phyloP scores from a whole-genome alignment of 371 early-diverging fungal species.

The Entomophthora muscae region DNA sequence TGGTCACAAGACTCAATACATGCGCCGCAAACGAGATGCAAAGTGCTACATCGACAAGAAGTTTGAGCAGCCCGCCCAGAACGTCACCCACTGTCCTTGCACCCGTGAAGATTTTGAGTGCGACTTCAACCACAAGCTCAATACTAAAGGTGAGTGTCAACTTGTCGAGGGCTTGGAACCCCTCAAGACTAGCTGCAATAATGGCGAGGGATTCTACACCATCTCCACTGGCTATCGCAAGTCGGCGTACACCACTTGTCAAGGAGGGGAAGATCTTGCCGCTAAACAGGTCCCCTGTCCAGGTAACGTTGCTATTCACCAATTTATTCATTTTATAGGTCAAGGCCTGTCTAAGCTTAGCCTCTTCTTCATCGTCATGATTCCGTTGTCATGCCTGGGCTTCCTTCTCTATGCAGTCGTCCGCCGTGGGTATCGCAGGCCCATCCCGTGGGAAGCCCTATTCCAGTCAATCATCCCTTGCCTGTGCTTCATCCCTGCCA shows the following conservation, averaged over 20 bases:
- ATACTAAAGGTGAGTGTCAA: constrained; percentile 33
- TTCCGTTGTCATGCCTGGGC: background rate
- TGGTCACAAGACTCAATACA: constrained; percentile 34
- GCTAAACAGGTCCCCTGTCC: background rate
- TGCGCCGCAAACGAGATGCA: constrained; percentile 50
- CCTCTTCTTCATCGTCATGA: background rate
- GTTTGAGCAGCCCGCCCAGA: constrained; percentile 33
- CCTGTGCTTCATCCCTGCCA: constrained; percentile 1
- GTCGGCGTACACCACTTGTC: background rate
- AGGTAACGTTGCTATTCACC: background rate
- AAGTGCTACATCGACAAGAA: constrained; percentile 65
- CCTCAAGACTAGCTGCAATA: background rate
- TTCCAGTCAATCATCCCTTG: background rate
- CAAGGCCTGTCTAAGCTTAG: background rate
- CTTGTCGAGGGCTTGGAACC: constrained; percentile 30
- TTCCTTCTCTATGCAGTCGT: constrained; percentile 1
- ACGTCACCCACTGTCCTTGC: constrained; percentile 51
- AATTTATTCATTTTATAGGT: background rate
- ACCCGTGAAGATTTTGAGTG: constrained; percentile 74
- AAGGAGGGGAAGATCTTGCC: background rate
- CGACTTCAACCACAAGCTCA: constrained; percentile 57
- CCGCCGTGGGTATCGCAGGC: background rate
- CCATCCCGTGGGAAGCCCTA: background rate
- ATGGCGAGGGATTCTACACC: background rate
- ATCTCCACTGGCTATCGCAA: constrained; percentile 7